Evolutionary conservation across 2,329 filamentous ascomycete species (phyloP), one percentile per base, ranked within the genome.

Genomic region (Huntiella bhutanensis): DNA sequence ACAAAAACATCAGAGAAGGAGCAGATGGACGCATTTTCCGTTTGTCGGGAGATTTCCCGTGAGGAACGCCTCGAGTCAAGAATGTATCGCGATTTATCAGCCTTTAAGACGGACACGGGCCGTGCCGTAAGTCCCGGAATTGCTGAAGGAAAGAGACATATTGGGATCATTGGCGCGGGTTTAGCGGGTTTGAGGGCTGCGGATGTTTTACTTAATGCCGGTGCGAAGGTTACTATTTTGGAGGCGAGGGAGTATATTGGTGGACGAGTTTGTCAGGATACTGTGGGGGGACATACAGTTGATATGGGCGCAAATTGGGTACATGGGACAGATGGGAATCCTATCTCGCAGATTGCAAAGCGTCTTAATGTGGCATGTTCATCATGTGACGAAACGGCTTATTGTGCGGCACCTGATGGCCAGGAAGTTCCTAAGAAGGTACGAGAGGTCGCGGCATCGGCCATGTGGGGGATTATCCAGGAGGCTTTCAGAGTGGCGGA

Each of bases 271-370:
- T 61, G 67, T 46, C 73, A 76, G 54, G 59, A 64, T 43, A 58
- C 55, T 16, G 61, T 76, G 3, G 70, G 68, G 35, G 67, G 67
- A 0, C 60, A 64, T 28, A 52, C 65, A 5, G 65, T 73, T n/a
- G 73, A 77, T 52, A 59, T 71, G 32, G 81, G 81, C 0, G 77
- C 80, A n/a, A 86, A 85, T 54, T 86, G 80, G 80, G 82, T 86
- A 44, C 80, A 86, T 50, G 80, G 81, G 33, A 82, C 77, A 4
- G 64, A 72, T 1, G 67, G 77, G 51, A 86, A 85, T 55, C 77
- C 80, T 0, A 80, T 84, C 12, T 58, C 79, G 35, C 73, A 80
- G 38, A 63, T 85, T 13, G 79, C 77, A 10, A 70, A 68, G 52
- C 63, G 71, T 51, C 82, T 77, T 0, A 61, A 65, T 1, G 82